phyloP scores from a whole-genome alignment of 768 basidiomycete species.

The Ramaria sp. region DNA sequence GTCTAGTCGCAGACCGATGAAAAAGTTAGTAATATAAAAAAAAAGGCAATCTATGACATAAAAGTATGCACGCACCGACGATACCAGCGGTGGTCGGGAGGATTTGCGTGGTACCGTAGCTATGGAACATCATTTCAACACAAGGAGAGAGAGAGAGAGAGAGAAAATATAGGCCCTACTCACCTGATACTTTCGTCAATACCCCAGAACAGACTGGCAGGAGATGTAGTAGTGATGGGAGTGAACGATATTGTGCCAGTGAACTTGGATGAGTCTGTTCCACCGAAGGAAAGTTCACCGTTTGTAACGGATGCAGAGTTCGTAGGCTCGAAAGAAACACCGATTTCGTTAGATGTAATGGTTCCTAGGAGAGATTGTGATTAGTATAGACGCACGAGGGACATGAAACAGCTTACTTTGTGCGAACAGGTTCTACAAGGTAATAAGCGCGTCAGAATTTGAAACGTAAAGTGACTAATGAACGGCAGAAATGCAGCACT shows the following conservation, averaged over 20 bases:
- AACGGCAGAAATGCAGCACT: too few species aligned
- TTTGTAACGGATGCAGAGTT: constrained; percentile 19
- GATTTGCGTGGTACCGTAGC: constrained; percentile 36
- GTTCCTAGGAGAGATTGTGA: not conserved
- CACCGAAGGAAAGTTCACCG: constrained; percentile 47
- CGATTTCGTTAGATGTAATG: not conserved
- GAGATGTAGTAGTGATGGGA: constrained; percentile 32
- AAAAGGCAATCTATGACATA: not conserved
- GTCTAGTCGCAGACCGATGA: constrained; percentile 20
- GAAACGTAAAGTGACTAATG: not conserved
- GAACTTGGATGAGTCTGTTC: constrained; percentile 17
- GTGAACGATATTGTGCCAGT: constrained; percentile 19
- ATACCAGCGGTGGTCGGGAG: constrained; percentile 40
- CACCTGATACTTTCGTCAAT: constrained; percentile 40
- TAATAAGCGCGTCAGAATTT: not conserved
- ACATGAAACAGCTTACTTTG: not conserved
- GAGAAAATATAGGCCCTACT: not conserved
- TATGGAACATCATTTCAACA: not conserved
- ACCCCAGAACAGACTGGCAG: constrained; percentile 45
- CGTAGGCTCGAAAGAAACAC: constrained; percentile 39
- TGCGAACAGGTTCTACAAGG: not conserved
- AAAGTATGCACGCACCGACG: constrained; percentile 19
- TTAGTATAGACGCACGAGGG: not conserved
- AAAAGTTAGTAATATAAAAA: not conserved
- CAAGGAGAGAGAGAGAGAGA: not conserved